A percentile compares a stretch with the other conserved stretches of the same genome.
phyloP scores from a whole-genome alignment of 768 basidiomycete genomes.

The Leccinum longicurvipes region DNA sequence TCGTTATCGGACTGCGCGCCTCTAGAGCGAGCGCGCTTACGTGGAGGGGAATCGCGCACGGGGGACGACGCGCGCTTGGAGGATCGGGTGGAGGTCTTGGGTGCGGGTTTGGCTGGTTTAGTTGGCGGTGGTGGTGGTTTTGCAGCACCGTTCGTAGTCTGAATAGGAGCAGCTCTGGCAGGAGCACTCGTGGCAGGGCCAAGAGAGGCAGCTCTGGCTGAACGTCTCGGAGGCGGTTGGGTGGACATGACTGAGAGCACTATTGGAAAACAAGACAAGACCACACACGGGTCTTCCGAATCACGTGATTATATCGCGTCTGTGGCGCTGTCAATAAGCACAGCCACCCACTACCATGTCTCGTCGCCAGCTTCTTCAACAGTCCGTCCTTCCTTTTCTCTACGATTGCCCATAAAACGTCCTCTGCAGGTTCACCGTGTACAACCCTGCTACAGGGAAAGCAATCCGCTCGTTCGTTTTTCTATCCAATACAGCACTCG shows the following conservation, averaged over 20 bases:
- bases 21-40: slow-evolving; percentile 46
- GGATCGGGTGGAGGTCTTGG: slow-evolving; percentile 22
- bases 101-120: slow-evolving; percentile 18
- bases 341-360: slow-evolving; percentile 18
- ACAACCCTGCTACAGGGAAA: slow-evolving; percentile 69
- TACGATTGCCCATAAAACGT: too few species aligned
- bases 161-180: slow-evolving; percentile 30
- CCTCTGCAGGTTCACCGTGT: slow-evolving; percentile 41
- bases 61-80: slow-evolving; percentile 53
- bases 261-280: too few species aligned
- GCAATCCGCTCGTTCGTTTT: slow-evolving; percentile 52
- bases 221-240: slow-evolving; percentile 45
- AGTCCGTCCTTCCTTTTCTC: too few species aligned
- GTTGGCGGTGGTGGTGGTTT: slow-evolving; percentile 27
- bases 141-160: slow-evolving; percentile 24
- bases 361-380: neutral
- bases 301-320: slow-evolving; percentile 28
- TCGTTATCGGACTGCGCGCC: slow-evolving; percentile 41
- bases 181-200: slow-evolving; percentile 32
- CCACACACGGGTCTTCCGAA: neutral
- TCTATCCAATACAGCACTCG: slow-evolving; percentile 47
- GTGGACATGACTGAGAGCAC: slow-evolving; percentile 24
- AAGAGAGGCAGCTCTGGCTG: slow-evolving; percentile 48
- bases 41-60: slow-evolving; percentile 38
- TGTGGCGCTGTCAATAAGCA: slow-evolving; percentile 16